Conservation (phyloP, 805 yeast genomes). For the Suhomyces sp. region DNA sequence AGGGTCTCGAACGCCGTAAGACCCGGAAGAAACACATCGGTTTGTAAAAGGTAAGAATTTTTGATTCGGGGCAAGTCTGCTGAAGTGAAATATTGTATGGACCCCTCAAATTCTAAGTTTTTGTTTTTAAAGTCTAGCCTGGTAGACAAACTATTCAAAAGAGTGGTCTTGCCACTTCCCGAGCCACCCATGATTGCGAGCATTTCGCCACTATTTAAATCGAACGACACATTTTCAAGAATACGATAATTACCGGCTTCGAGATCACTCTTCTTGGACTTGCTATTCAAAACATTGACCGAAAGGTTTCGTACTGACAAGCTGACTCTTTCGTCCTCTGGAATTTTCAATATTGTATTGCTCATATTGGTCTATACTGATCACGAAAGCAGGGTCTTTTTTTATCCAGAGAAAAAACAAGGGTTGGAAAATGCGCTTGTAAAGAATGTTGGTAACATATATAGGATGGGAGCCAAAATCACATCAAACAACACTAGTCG, state of each 20-base stretch:
- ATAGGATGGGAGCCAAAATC: background rate
- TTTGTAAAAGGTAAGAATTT: constrained; percentile 23
- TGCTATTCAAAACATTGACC: constrained; percentile 5
- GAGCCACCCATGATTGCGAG: constrained; percentile 31
- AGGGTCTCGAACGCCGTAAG: constrained; percentile 22
- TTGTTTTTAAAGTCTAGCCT: constrained; percentile 15
- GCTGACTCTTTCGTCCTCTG: constrained; percentile 6
- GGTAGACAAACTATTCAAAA: constrained; percentile 23
- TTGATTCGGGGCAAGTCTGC: constrained; percentile 9
- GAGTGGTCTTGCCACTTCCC: constrained; percentile 27
- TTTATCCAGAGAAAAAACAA: background rate
- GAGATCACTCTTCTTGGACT: constrained; percentile 1
- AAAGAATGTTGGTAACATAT: background rate
- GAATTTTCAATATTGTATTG: constrained; percentile 3
- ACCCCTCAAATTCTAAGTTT: constrained; percentile 17
- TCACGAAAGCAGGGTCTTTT: background rate
- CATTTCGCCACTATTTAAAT: constrained; percentile 16
- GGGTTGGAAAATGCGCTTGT: background rate
- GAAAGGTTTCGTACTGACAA: constrained; percentile 12
- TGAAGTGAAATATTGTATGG: constrained; percentile 13
- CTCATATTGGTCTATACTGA: background rate
- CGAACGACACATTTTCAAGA: constrained; percentile 20
- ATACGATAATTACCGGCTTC: constrained; percentile 6
- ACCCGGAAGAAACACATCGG: constrained; percentile 24
- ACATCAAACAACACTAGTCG: background rate